Evolutionary conservation across 306 rosid species (phyloP), one percentile per base, ranked within the genome.

Genomic region (Gastrolobium bilobum): DNA sequence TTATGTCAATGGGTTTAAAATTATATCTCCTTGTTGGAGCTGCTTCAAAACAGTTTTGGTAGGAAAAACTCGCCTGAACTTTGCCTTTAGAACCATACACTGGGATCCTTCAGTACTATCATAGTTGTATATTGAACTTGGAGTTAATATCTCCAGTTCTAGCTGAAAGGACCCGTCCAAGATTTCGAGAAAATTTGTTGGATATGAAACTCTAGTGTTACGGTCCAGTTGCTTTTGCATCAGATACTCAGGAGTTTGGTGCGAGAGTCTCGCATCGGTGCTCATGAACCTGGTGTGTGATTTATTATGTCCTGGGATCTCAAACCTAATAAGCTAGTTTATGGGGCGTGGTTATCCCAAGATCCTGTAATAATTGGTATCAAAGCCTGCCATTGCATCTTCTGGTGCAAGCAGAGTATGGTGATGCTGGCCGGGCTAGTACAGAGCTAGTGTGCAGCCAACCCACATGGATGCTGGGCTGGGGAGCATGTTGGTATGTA

Each of bases 11-110:
- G 54, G 64, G 74, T 58, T 61, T 44, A 35, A 73, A 59, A 0
- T 78, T 52, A 26, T 71, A 38, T 65, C 43, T 73, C 73, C 30
- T 67, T 58, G 42, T 40, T 65, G 53, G 53, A 44, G 38, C 31
- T 84, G 34, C 66, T 68, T 42, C 34, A 61, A 57, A 75, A 64
- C n/a, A 44, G n/a, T 71, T 76, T 77, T 53, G 71, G 37, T 50
- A 37, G 76, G 75, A 60, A 73, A 51, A 10, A 11, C 29, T 53
- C 4, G 1, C 35, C 37, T 51, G 13, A 76, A 58, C 43, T 59
- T 73, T 73, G 65, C 65, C 68, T 60, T 71, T 35, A 30, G 38
- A 51, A 68, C 47, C 68, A 57, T 37, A 54, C 10, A 6, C 14
- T 9, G 8, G 44, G 13, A 63, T 46, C 61, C 50, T 52, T 64